A percentile compares a stretch with the other conserved stretches of the same genome.
Evolutionary conservation across 805 yeast genomes (phyloP).

Genomic region (Hanseniaspora clermontiae): DNA sequence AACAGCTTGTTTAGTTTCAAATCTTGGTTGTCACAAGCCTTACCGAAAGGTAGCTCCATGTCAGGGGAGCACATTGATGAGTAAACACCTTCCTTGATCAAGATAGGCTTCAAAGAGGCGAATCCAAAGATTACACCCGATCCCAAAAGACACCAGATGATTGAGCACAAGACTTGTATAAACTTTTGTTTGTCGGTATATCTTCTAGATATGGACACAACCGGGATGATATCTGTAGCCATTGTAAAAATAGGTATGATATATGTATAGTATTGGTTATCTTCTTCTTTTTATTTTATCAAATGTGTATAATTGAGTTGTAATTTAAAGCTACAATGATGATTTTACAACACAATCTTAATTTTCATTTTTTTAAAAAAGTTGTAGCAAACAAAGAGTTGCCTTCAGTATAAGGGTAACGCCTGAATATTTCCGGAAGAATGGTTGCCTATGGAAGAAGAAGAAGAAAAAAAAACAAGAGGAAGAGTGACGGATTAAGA

Average conservation of each 20-base stretch:
- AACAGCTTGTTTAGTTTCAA: conserved; percentile 69
- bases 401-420: too few species aligned
- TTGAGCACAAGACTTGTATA: conserved; percentile 58
- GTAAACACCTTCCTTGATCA: conserved; percentile 68
- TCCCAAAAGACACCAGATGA: conserved; percentile 75
- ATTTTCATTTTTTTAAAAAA: too few species aligned
- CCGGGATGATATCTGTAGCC: not conserved
- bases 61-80: conserved; percentile 40
- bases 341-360: too few species aligned
- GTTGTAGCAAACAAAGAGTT: too few species aligned
- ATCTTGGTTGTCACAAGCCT: conserved; percentile 64
- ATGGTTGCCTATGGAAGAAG: too few species aligned
- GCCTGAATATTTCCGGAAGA: too few species aligned
- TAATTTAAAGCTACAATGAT: too few species aligned
- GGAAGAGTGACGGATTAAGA: too few species aligned
- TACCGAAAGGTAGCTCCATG: conserved; percentile 8
- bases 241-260: not conserved
- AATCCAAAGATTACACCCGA: conserved; percentile 94
- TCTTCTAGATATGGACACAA: not conserved
- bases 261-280: not conserved
- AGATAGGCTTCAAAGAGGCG: conserved; percentile 82
- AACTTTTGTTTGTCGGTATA: conserved; percentile 10
- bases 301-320: too few species aligned
- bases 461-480: too few species aligned
- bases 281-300: not conserved